Conservation (phyloP, 257 asterid genomes). For the Solanum lignicaule region DNA sequence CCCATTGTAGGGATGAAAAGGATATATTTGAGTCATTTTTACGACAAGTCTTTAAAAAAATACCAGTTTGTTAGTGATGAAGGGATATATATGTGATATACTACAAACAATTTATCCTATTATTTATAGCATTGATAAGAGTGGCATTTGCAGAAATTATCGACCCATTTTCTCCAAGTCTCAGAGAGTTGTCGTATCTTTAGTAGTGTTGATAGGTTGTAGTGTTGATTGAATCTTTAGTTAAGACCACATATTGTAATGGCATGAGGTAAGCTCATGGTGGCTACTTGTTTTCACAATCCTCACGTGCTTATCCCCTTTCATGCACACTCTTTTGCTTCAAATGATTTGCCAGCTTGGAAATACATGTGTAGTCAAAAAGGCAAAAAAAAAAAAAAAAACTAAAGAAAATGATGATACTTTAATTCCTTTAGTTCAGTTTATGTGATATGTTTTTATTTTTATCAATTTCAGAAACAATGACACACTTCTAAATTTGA, state of each 20-base stretch:
- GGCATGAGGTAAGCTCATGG: conserved; percentile 10
- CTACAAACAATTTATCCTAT: background rate
- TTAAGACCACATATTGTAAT: background rate
- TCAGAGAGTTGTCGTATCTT: background rate
- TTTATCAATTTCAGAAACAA: background rate
- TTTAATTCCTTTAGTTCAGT: background rate
- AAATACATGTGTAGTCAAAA: background rate
- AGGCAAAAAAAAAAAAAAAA: background rate
- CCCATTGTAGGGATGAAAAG: background rate
- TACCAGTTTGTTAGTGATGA: background rate
- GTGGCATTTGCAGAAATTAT: background rate
- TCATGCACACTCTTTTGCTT: conserved; percentile 1
- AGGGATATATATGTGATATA: background rate
- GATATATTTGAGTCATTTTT: too few species aligned
- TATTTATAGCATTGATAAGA: background rate
- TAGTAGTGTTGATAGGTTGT: background rate
- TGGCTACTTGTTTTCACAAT: background rate
- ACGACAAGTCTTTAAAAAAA: background rate
- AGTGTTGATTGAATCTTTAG: background rate
- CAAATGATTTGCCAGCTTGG: conserved; percentile 1
- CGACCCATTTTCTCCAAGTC: background rate
- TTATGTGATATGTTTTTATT: background rate
- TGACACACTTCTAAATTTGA: background rate
- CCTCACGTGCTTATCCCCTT: conserved; percentile 7
- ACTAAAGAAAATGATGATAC: background rate